A percentile compares a stretch with the other conserved stretches of the same genome.
phyloP scores from a whole-genome alignment of 495 filamentous ascomycete species.

The Daldinia vernicosa region DNA sequence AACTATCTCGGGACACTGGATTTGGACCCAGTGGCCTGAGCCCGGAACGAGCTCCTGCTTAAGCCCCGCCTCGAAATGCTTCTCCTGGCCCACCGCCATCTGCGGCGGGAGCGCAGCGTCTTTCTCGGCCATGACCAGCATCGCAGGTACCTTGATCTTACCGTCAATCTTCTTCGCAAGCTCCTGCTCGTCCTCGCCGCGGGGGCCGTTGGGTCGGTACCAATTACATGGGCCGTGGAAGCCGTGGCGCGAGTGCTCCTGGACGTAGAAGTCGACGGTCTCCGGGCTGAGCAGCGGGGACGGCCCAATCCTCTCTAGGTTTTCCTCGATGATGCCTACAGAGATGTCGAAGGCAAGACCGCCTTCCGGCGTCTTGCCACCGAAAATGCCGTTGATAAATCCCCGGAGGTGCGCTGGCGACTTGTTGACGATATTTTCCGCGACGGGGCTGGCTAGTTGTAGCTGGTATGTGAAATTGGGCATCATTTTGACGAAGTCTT shows the following conservation, averaged over 20 bases:
- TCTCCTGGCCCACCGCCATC: constrained; percentile 73
- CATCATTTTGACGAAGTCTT: constrained; percentile 63
- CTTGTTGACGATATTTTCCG: constrained; percentile 68
- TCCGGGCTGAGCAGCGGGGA: constrained; percentile 66
- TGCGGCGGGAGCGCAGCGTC: constrained; percentile 73
- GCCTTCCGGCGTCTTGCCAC: constrained; percentile 64
- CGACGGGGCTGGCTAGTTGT: constrained; percentile 71
- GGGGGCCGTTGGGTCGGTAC: constrained; percentile 78
- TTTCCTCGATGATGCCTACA: constrained; percentile 63
- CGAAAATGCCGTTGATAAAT: constrained; percentile 76
- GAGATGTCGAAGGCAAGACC: constrained; percentile 62
- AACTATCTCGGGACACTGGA: constrained; percentile 67
- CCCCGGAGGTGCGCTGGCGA: constrained; percentile 64
- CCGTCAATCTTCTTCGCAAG: constrained; percentile 47
- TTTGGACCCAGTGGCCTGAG: constrained; percentile 74
- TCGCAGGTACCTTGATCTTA: constrained; percentile 70
- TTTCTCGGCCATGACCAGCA: constrained; percentile 77
- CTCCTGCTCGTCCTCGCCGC: constrained; percentile 76
- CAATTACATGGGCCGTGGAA: constrained; percentile 84
- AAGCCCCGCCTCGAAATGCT: constrained; percentile 67
- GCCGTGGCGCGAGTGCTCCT: constrained; percentile 73
- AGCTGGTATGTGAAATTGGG: constrained; percentile 88
- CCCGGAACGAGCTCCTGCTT: constrained; percentile 60
- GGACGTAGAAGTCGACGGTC: constrained; percentile 80
- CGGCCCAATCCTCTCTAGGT: constrained; percentile 61